phyloP scores from a whole-genome alignment of 129 eudicot genomes.

The Escallonia herrerae region DNA sequence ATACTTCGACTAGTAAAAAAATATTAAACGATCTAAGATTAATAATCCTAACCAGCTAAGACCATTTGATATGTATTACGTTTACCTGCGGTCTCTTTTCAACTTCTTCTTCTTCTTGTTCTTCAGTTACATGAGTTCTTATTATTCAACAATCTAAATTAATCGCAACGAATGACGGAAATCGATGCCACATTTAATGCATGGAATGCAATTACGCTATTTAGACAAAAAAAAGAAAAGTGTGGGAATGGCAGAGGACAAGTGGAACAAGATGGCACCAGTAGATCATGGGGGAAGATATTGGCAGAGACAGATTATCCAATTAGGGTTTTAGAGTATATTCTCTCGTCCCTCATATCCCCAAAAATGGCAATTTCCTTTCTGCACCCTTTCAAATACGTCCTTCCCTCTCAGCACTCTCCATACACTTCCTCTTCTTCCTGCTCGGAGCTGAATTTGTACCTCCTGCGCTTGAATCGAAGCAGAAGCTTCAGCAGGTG shows the following conservation, averaged over 20 bases:
- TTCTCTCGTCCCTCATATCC: conserved; percentile 19
- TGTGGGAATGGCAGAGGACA: background rate
- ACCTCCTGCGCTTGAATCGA: background rate
- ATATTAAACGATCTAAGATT: too few species aligned
- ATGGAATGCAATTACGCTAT: background rate
- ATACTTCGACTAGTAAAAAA: too few species aligned
- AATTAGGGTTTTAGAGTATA: conserved; percentile 54
- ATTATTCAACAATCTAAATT: too few species aligned
- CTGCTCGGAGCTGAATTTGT: too few species aligned
- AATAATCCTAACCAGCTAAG: too few species aligned
- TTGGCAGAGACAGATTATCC: too few species aligned
- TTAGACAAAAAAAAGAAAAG: background rate
- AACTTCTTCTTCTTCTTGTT: too few species aligned
- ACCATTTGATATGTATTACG: too few species aligned
- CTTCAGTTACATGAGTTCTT: too few species aligned
- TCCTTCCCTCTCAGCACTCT: conserved; percentile 18
- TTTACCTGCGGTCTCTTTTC: too few species aligned
- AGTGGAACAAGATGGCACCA: background rate
- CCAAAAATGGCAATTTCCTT: conserved; percentile 38
- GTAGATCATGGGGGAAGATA: background rate
- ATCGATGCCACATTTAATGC: too few species aligned
- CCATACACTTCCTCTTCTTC: background rate
- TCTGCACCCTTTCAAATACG: conserved; percentile 20
- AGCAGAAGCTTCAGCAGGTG: conserved; percentile 9
- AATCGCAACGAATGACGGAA: too few species aligned